These are phyloP conservation scores for Ceratobasidium sp. DNA, from an alignment of 1,284 basidiomycete species.

Conservation along the genomic window DNA sequence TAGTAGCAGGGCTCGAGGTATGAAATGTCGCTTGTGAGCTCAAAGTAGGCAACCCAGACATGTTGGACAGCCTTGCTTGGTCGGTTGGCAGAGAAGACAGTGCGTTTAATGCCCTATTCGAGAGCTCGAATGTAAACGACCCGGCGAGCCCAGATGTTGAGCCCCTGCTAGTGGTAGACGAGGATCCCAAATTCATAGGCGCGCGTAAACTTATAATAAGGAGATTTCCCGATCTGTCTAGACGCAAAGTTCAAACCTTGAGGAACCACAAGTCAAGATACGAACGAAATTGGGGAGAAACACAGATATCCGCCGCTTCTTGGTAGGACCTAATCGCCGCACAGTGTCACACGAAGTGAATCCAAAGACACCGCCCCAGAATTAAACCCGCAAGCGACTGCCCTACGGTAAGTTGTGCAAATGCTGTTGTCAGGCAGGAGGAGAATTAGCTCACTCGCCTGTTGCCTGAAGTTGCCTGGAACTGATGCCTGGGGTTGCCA, in stretches of 20 bases:
- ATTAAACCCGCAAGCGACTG: too few relatives aligned
- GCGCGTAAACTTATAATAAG: conserved; percentile 3
- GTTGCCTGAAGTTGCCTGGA: too few relatives aligned
- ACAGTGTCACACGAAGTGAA: too few relatives aligned
- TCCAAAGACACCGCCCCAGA: too few relatives aligned
- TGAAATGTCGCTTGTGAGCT: conserved; percentile 34
- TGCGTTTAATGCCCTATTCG: conserved; percentile 8
- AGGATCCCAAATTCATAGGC: conserved; percentile 6
- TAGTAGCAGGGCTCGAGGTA: conserved; percentile 31
- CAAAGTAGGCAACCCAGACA: conserved; percentile 34
- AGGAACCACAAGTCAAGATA: too few relatives aligned
- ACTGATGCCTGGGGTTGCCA: too few relatives aligned
- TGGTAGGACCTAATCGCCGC: too few relatives aligned
- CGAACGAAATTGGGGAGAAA: too few relatives aligned
- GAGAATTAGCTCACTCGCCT: too few relatives aligned
- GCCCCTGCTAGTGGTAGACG: background rate
- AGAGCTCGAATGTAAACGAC: conserved; percentile 25
- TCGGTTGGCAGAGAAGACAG: conserved; percentile 11
- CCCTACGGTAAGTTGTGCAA: too few relatives aligned
- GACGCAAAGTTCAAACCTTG: background rate
- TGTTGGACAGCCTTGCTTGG: background rate
- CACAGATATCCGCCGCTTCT: too few relatives aligned
- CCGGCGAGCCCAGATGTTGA: background rate
- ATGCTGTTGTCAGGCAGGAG: too few relatives aligned
- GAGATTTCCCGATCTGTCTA: conserved; percentile 29